These are phyloP conservation scores for Leucocoprinus leucothites DNA, from an alignment of 768 basidiomycete genomes.

Conservation along the genomic window DNA sequence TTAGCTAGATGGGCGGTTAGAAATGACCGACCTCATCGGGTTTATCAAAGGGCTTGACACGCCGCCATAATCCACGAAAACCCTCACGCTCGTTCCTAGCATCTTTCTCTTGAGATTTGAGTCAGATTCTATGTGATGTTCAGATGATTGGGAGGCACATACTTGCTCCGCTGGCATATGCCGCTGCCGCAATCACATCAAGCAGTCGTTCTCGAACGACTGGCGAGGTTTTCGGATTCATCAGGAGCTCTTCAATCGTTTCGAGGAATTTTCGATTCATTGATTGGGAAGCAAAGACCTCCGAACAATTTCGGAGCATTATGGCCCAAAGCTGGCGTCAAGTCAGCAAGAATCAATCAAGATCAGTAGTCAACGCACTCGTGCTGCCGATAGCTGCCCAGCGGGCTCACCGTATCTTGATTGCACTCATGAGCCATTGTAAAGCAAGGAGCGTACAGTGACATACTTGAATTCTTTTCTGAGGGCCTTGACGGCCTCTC, in stretches of 20 bases:
- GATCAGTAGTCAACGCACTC: slow-evolving; percentile 41
- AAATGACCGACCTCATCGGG: slow-evolving; percentile 63
- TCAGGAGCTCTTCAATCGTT: slow-evolving; percentile 71
- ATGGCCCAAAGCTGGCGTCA: slow-evolving; percentile 78
- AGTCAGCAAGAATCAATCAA: slow-evolving; percentile 1
- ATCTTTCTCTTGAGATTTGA: slow-evolving; percentile 18
- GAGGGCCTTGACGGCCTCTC: slow-evolving; percentile 80
- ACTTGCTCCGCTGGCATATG: slow-evolving; percentile 59
- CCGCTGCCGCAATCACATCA: slow-evolving; percentile 80
- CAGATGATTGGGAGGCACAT: not conserved
- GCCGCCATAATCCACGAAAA: slow-evolving; percentile 75
- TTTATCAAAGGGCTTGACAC: slow-evolving; percentile 75
- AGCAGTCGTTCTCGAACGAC: slow-evolving; percentile 79
- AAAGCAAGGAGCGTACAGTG: not conserved
- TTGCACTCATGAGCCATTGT: slow-evolving; percentile 10
- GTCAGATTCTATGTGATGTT: not conserved
- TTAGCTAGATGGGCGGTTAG: not conserved
- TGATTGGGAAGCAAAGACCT: slow-evolving; percentile 67
- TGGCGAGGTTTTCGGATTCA: slow-evolving; percentile 61
- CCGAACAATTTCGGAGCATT: slow-evolving; percentile 79
- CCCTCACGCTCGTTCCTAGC: slow-evolving; percentile 34
- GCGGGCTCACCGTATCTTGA: slow-evolving; percentile 70
- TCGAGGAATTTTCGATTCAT: slow-evolving; percentile 77
- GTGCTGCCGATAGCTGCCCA: slow-evolving; percentile 72
- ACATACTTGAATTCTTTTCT: slow-evolving; percentile 81